A percentile compares a stretch with the other conserved stretches of the same genome.
phyloP scores from a whole-genome alignment of 768 basidiomycete species.

The Paxillus involutus region DNA sequence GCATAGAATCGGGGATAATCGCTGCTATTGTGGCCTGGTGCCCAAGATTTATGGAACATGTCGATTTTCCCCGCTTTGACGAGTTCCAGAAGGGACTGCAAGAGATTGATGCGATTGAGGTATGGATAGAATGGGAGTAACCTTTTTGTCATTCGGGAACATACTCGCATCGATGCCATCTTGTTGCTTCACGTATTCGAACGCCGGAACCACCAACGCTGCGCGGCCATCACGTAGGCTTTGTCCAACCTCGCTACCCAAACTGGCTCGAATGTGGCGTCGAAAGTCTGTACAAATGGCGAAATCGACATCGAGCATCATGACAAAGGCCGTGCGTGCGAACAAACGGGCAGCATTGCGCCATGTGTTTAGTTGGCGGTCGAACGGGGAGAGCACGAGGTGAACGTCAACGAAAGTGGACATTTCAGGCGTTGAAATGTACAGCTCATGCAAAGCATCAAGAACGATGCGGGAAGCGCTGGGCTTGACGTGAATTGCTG shows the following conservation, averaged over 20 bases:
- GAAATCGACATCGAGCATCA: slow-evolving; percentile 94
- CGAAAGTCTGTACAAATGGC: slow-evolving; percentile 82
- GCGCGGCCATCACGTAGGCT: slow-evolving; percentile 57
- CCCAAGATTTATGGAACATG: slow-evolving; percentile 81
- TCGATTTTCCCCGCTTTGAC: slow-evolving; percentile 54
- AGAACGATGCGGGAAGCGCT: slow-evolving; percentile 47
- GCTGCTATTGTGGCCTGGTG: slow-evolving; percentile 76
- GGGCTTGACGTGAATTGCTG: slow-evolving; percentile 68
- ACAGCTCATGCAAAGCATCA: slow-evolving; percentile 62
- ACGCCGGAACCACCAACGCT: slow-evolving; percentile 83
- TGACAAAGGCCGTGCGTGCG: slow-evolving; percentile 78
- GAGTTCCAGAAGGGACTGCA: slow-evolving; percentile 57
- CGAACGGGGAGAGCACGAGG: slow-evolving; percentile 78
- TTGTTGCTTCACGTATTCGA: slow-evolving; percentile 69
- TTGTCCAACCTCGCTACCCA: slow-evolving; percentile 28
- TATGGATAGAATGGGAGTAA: slow-evolving; percentile 20
- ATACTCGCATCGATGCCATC: slow-evolving; percentile 57
- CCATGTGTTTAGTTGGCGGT: slow-evolving; percentile 89
- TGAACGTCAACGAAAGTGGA: slow-evolving; percentile 77
- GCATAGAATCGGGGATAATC: slow-evolving; percentile 71
- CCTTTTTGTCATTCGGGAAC: slow-evolving; percentile 74
- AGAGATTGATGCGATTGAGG: neutral
- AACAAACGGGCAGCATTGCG: slow-evolving; percentile 84
- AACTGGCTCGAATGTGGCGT: slow-evolving; percentile 46
- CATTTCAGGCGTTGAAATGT: slow-evolving; percentile 67